phyloP scores from a whole-genome alignment of 2,329 filamentous ascomycete genomes.

The Paraphoma sp. region DNA sequence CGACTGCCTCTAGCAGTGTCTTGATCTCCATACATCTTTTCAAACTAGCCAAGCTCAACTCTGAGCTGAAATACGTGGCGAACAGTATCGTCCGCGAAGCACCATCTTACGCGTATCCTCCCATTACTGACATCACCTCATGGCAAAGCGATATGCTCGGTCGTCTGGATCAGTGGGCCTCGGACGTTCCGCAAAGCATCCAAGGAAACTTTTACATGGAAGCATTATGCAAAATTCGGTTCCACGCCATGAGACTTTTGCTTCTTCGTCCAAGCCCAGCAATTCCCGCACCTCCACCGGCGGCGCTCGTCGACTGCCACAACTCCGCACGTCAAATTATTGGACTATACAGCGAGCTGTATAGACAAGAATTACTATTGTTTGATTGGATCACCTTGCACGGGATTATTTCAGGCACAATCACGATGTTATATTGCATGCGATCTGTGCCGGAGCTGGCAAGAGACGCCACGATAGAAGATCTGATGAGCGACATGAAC shows the following conservation, averaged over 20 bases:
- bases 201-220: conserved; percentile 21
- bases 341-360: conserved; percentile 52
- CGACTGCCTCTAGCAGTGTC: conserved; percentile 4
- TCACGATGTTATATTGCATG: conserved; percentile 61
- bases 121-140: conserved; percentile 25
- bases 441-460: conserved; percentile 55
- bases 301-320: conserved; percentile 52
- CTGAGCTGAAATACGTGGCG: conserved; percentile 64
- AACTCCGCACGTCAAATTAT: conserved; percentile 53
- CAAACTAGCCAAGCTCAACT: conserved; percentile 57
- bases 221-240: conserved; percentile 53
- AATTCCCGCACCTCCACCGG: conserved; percentile 56
- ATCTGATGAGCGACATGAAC: conserved; percentile 52
- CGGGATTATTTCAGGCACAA: conserved; percentile 55
- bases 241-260: conserved; percentile 58
- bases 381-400: conserved; percentile 57
- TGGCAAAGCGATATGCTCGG: conserved; percentile 45
- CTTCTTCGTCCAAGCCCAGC: conserved; percentile 60
- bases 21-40: conserved; percentile 54
- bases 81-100: conserved; percentile 59
- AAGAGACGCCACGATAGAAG: conserved; percentile 45
- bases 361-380: conserved; percentile 51
- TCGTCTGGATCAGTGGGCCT: conserved; percentile 21
- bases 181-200: background rate
- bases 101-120: conserved; percentile 55